phyloP scores from a whole-genome alignment of 2,329 filamentous ascomycete species.

The Tetracladium maxilliforme region DNA sequence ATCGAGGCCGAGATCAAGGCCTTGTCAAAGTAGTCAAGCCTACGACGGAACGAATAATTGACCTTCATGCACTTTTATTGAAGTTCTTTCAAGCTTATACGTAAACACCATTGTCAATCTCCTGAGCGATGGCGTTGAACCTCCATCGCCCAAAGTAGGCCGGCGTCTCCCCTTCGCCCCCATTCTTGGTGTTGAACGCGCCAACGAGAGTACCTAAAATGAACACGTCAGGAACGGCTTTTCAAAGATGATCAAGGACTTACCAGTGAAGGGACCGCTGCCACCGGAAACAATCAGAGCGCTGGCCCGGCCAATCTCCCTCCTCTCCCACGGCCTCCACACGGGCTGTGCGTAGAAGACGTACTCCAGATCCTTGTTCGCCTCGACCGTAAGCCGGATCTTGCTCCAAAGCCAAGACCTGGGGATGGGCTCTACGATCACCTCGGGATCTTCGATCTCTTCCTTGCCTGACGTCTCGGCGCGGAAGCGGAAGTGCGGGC shows the following conservation, averaged over 20 bases:
- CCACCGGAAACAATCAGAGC: slow-evolving; percentile 18
- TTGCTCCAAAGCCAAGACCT: no score
- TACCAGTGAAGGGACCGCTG: slow-evolving; percentile 3
- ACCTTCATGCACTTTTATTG: slow-evolving; percentile 26
- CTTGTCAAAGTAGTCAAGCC: no score
- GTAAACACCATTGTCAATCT: slow-evolving; percentile 12
- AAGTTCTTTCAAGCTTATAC: slow-evolving; percentile 24
- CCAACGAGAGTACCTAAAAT: slow-evolving; percentile 30
- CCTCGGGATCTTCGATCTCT: no score
- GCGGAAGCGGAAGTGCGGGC: no score
- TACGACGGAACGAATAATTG: no score
- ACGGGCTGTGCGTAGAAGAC: no score
- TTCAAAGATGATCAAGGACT: no score
- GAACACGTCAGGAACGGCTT: background rate
- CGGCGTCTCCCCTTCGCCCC: slow-evolving; percentile 22
- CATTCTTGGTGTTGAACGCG: slow-evolving; percentile 36
- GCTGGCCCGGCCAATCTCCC: slow-evolving; percentile 25
- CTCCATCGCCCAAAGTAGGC: slow-evolving; percentile 22
- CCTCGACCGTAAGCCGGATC: no score
- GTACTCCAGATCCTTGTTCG: no score
- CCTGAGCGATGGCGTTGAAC: slow-evolving; percentile 3
- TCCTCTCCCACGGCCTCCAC: slow-evolving; percentile 23
- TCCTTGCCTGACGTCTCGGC: no score
- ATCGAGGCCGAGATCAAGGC: slow-evolving; percentile 17
- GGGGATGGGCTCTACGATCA: no score